A percentile compares a stretch with the other conserved stretches of the same genome.
Evolutionary conservation across 805 yeast genomes (phyloP).

Genomic region (Yarrowia sp.): DNA sequence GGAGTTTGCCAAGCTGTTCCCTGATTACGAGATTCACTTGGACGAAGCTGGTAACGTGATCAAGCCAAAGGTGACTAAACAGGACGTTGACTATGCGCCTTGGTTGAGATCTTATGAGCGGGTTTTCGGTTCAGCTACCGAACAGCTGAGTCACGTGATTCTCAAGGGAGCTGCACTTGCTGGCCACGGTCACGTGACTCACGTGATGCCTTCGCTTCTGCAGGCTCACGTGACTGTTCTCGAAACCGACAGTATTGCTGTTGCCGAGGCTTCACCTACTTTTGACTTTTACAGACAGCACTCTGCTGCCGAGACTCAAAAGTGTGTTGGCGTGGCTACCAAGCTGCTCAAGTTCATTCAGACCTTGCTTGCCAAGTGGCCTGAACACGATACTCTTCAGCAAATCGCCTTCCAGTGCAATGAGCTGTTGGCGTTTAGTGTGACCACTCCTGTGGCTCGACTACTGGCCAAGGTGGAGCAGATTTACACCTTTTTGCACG

Average conservation of each 20-base stretch:
- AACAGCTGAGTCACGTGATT: background rate
- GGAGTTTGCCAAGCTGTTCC: constrained; percentile 81
- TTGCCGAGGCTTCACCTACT: constrained; percentile 36
- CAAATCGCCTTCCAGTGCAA: constrained; percentile 60
- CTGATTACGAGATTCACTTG: constrained; percentile 60
- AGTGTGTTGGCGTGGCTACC: constrained; percentile 53
- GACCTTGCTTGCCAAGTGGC: constrained; percentile 68
- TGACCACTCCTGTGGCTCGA: constrained; percentile 70
- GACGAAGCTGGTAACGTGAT: constrained; percentile 18
- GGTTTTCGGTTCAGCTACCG: background rate
- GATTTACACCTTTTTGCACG: constrained; percentile 73
- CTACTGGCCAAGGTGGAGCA: constrained; percentile 82
- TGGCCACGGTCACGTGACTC: background rate
- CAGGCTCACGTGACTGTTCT: constrained; percentile 10
- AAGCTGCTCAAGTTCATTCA: constrained; percentile 47
- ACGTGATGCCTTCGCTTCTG: constrained; percentile 1
- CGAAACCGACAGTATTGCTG: background rate
- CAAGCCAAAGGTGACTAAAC: constrained; percentile 21
- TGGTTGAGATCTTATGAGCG: constrained; percentile 4
- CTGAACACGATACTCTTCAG: constrained; percentile 87
- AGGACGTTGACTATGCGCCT: constrained; percentile 4
- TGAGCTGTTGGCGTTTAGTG: constrained; percentile 64
- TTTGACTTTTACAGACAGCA: constrained; percentile 64
- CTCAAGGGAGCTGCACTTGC: constrained; percentile 1
- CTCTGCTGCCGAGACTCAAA: constrained; percentile 57